Conservation (phyloP, 441 rosid genomes). For the Gossypium gossypioides region DNA sequence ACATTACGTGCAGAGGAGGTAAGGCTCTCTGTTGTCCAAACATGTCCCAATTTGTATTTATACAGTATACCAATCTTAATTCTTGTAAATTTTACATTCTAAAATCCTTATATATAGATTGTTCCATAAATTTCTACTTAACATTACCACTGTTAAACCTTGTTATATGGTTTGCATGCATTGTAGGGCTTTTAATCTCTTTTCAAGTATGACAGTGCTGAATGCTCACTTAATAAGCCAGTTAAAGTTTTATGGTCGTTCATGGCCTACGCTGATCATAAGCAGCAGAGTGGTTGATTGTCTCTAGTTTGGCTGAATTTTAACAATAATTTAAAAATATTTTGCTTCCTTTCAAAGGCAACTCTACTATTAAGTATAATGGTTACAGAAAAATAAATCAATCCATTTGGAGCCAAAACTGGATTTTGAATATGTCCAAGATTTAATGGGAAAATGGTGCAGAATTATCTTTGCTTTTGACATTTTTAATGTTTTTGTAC, state of each 20-base stretch:
- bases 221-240: background rate
- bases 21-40: conserved; percentile 17
- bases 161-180: background rate
- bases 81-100: background rate
- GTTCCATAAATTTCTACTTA: background rate
- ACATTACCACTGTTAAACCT: background rate
- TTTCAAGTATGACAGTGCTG: background rate
- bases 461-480: background rate
- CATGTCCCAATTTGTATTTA: background rate
- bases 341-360: background rate
- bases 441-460: background rate
- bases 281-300: background rate
- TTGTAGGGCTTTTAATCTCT: background rate
- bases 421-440: background rate
- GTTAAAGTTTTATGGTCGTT: background rate
- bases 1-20: conserved; percentile 97
- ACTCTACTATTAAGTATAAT: background rate
- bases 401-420: background rate
- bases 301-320: background rate
- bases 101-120: background rate
- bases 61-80: background rate
- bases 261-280: background rate
- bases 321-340: background rate
- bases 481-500: background rate
- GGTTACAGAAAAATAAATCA: background rate